These are phyloP conservation scores for Mallotus japonicus DNA, from an alignment of 441 rosid species.

Conservation along the genomic window DNA sequence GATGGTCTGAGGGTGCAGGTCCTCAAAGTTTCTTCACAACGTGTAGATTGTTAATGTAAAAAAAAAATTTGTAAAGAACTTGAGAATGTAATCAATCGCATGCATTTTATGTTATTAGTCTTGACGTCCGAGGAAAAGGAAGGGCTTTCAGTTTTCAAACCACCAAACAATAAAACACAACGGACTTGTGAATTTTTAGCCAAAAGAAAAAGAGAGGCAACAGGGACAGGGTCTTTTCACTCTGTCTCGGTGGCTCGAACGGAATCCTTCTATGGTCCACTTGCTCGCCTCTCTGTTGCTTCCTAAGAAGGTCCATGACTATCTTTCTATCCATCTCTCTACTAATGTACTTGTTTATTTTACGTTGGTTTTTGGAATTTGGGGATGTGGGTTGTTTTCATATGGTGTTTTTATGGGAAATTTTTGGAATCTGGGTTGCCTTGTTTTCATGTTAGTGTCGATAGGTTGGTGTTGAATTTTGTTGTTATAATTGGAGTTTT, in stretches of 20 bases:
- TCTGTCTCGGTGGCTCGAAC: conserved; percentile 35
- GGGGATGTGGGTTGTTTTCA: not conserved
- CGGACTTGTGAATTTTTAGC: not conserved
- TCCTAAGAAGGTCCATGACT: conserved; percentile 16
- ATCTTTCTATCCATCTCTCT: not conserved
- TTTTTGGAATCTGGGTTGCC: conserved; percentile 28
- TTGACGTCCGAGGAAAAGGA: conserved; percentile 1
- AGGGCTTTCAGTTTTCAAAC: not conserved
- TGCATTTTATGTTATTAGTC: not conserved
- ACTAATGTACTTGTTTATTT: not conserved
- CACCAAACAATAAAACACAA: not conserved
- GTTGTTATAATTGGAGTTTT: conserved; percentile 8
- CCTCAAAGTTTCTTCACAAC: not conserved
- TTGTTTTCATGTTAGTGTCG: conserved; percentile 13
- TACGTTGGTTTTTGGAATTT: conserved; percentile 6
- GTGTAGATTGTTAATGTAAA: not conserved
- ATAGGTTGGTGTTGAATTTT: conserved; percentile 26
- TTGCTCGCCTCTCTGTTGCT: conserved; percentile 12
- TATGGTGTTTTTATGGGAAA: conserved; percentile 2
- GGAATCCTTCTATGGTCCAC: conserved; percentile 31
- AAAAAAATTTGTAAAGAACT: not conserved
- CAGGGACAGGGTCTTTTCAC: conserved; percentile 12
- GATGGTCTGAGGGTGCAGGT: too few relatives aligned
- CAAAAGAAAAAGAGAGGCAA: conserved; percentile 19
- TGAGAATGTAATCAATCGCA: not conserved